Percentiles rank a stretch among this genome's conserved stretches.
Conservation (phyloP, 2,329 filamentous ascomycete species). For the Colletotrichum endophyticum region DNA sequence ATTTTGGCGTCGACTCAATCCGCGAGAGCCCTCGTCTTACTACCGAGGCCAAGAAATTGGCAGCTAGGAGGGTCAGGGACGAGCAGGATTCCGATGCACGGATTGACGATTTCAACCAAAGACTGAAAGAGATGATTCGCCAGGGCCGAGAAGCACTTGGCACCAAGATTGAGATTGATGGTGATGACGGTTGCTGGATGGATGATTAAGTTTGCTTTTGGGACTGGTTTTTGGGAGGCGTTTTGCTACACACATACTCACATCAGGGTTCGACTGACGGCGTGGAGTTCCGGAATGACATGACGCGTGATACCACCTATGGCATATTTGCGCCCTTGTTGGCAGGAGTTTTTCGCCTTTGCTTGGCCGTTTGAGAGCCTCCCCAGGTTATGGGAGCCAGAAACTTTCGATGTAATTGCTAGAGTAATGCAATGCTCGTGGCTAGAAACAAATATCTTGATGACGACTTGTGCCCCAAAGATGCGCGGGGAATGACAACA, state of each 20-base stretch:
- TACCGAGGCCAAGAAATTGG: conserved; percentile 74
- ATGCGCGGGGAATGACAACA: neutral
- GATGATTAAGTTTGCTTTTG: conserved; percentile 33
- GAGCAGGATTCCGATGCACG: conserved; percentile 81
- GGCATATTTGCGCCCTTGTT: neutral
- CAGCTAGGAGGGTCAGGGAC: conserved; percentile 72
- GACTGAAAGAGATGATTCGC: conserved; percentile 84
- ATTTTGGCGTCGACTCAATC: conserved; percentile 27
- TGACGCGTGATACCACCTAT: conserved; percentile 14
- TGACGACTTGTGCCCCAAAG: neutral
- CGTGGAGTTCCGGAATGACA: conserved; percentile 3
- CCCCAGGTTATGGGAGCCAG: neutral
- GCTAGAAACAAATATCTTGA: neutral
- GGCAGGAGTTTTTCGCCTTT: neutral
- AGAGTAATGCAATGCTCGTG: neutral
- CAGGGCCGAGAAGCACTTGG: conserved; percentile 88
- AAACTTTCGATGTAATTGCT: neutral
- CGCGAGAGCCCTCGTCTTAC: conserved; percentile 56
- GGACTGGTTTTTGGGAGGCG: neutral
- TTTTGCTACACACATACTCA: neutral
- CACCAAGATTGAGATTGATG: conserved; percentile 70
- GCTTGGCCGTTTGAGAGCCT: neutral
- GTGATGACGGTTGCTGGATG: conserved; percentile 44
- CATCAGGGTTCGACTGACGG: neutral
- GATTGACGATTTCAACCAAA: conserved; percentile 79